Conservation (phyloP, 345 rosid species). For the Murraya paniculata region DNA sequence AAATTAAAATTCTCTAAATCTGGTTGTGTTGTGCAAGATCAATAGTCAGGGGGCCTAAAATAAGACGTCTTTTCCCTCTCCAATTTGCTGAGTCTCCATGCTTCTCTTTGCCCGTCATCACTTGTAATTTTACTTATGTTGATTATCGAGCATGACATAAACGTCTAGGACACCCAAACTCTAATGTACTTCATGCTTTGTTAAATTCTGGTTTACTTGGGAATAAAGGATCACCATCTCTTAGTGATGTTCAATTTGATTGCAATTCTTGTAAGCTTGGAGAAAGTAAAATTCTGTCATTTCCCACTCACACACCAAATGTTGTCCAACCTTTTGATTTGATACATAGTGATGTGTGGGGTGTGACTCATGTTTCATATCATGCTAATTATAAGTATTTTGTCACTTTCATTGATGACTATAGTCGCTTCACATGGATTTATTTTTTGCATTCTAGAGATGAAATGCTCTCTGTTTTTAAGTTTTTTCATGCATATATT, state of each 20-base stretch:
- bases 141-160: background rate
- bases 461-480: background rate
- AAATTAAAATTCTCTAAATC: background rate
- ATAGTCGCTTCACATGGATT: too few relatives aligned
- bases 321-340: background rate
- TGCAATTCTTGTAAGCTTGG: background rate
- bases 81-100: background rate
- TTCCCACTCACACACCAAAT: background rate
- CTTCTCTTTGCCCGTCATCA: background rate
- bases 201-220: background rate
- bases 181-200: background rate
- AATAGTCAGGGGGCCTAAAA: background rate
- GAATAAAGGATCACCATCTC: background rate
- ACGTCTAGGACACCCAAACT: background rate
- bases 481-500: background rate
- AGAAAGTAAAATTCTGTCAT: background rate
- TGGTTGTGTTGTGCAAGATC: slow-evolving; percentile 1
- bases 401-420: background rate
- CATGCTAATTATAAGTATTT: slow-evolving; percentile 5
- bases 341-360: background rate
- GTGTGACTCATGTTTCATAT: background rate
- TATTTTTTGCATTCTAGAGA: background rate
- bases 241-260: background rate
- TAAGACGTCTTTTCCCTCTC: background rate
- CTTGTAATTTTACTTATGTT: background rate